Percentiles rank a stretch among this genome's conserved stretches.
These are phyloP conservation scores for Hypomontagnella submonticulosa DNA, from an alignment of 495 filamentous ascomycete species.

Conservation along the genomic window DNA sequence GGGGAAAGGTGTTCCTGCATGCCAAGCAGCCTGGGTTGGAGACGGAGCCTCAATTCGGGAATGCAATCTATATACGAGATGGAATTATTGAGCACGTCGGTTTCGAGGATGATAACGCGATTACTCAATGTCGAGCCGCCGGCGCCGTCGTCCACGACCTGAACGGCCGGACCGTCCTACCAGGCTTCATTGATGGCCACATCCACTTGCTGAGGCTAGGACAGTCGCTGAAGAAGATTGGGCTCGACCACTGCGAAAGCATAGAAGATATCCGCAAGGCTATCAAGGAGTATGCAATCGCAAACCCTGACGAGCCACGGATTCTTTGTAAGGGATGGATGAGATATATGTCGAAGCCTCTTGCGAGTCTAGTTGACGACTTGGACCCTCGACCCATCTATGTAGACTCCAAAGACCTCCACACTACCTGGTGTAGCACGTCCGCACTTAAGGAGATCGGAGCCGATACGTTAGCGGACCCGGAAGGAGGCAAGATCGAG, in stretches of 20 bases:
- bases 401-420: conserved; percentile 71
- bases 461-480: conserved; percentile 58
- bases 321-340: conserved; percentile 71
- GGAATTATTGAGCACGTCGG: conserved; percentile 35
- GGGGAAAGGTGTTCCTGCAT: conserved; percentile 36
- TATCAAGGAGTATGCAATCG: conserved; percentile 62
- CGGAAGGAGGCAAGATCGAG: conserved; percentile 66
- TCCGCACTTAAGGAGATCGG: conserved; percentile 64
- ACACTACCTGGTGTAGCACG: conserved; percentile 71
- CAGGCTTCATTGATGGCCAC: conserved; percentile 73
- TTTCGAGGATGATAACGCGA: conserved; percentile 27
- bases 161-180: conserved; percentile 61
- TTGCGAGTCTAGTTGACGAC: conserved; percentile 66
- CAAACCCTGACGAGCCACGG: conserved; percentile 60
- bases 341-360: conserved; percentile 65
- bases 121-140: conserved; percentile 26
- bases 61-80: conserved; percentile 32
- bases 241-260: conserved; percentile 63
- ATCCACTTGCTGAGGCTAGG: conserved; percentile 71
- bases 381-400: conserved; percentile 68
- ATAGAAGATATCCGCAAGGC: conserved; percentile 63
- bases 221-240: conserved; percentile 66
- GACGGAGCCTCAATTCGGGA: conserved; percentile 35
- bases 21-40: conserved; percentile 32
- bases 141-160: conserved; percentile 58